Percentiles rank a stretch among this genome's conserved stretches.
Conservation (phyloP, 176 grass and related monocot species). For the Carex kokanica region DNA sequence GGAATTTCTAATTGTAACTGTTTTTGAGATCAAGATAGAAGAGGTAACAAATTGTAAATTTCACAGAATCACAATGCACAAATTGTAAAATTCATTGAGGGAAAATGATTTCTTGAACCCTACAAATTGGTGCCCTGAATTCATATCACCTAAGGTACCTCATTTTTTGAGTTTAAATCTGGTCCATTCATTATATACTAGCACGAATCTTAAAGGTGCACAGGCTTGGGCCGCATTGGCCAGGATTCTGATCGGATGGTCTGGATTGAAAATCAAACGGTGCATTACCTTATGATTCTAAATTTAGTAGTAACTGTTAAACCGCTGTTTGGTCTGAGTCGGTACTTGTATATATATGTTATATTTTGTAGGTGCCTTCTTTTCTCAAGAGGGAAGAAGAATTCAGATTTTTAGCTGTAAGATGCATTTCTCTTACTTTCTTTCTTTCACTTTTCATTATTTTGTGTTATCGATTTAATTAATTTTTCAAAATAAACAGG, state of each 20-base stretch:
- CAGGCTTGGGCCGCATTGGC: too few species aligned
- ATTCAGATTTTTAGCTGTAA: conserved; percentile 85
- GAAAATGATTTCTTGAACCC: too few species aligned
- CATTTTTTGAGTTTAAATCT: too few species aligned
- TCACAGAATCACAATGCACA: not conserved
- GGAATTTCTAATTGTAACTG: conserved; percentile 63
- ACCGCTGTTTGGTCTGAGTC: not conserved
- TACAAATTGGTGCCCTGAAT: too few species aligned
- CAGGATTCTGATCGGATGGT: too few species aligned
- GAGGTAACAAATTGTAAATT: conserved; percentile 36
- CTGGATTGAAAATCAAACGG: too few species aligned
- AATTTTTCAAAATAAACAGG: conserved; percentile 30
- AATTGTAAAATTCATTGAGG: conserved; percentile 1
- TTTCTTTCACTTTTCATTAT: conserved; percentile 10
- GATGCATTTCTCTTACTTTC: conserved; percentile 18
- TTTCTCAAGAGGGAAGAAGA: conserved; percentile 92
- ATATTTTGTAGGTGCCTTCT: conserved; percentile 54
- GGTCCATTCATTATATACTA: too few species aligned
- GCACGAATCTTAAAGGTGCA: too few species aligned
- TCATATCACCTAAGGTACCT: too few species aligned
- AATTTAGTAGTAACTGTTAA: not conserved
- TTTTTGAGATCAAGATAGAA: conserved; percentile 79
- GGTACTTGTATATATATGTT: conserved; percentile 13
- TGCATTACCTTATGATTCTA: not conserved
- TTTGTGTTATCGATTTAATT: not conserved